Conservation (phyloP, 1,284 basidiomycete species). For the Apiotrichum domesticum region DNA sequence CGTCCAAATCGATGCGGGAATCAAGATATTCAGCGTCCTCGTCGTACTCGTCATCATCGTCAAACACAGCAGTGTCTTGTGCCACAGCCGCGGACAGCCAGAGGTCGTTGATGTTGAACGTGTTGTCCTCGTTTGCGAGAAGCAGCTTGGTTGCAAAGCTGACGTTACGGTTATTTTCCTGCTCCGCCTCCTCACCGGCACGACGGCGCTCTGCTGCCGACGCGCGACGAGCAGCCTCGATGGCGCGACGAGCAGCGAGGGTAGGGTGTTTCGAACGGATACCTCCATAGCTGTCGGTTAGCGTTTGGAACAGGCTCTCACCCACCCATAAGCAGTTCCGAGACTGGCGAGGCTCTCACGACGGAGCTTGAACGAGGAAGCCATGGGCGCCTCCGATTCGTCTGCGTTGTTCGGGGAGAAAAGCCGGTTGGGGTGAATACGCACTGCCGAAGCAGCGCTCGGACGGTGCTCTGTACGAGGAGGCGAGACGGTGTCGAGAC, state of each 20-base stretch:
- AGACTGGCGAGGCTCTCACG: conserved; percentile 40
- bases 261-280: conserved; percentile 47
- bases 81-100: conserved; percentile 49
- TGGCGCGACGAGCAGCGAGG: conserved; percentile 42
- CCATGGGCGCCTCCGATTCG: background rate
- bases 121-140: conserved; percentile 54
- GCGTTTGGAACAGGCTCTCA: conserved; percentile 12
- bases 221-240: conserved; percentile 42
- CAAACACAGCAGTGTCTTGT: conserved; percentile 48
- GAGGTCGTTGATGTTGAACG: conserved; percentile 48
- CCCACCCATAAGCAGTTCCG: conserved; percentile 40
- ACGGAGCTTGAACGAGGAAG: background rate
- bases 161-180: conserved; percentile 19
- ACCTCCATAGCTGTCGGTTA: conserved; percentile 39
- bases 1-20: conserved; percentile 17
- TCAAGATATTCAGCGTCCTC: conserved; percentile 17
- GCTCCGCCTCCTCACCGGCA: conserved; percentile 24
- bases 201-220: conserved; percentile 29
- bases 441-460: conserved; percentile 23
- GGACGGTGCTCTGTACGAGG: conserved; percentile 14
- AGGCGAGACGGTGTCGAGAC: conserved; percentile 9
- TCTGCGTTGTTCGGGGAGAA: conserved; percentile 3
- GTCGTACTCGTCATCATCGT: conserved; percentile 43
- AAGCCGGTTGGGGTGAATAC: conserved; percentile 5
- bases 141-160: conserved; percentile 79